Evolutionary conservation across 164 flowering plant species (phyloP).

Genomic region (Magnolia sinica): DNA sequence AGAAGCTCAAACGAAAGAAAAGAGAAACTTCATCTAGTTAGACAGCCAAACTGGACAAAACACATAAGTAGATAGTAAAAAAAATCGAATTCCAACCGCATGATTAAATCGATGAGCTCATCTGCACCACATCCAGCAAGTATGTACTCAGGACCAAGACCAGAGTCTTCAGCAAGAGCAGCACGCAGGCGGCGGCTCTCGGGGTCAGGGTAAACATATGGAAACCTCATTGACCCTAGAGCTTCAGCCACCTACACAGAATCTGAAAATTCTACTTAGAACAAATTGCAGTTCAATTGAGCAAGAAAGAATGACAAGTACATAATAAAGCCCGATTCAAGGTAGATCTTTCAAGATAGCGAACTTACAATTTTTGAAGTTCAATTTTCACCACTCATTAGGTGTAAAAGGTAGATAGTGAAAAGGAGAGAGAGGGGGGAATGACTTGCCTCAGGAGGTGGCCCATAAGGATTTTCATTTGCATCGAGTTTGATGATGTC

Average conservation of each 20-base stretch:
- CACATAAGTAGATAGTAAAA: background rate
- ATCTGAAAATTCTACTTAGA: conserved; percentile 29
- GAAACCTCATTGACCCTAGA: conserved; percentile 75
- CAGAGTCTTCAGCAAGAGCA: conserved; percentile 94
- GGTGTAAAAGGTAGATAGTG: background rate
- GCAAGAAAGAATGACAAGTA: background rate
- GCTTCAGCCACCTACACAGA: conserved; percentile 80
- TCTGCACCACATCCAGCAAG: conserved; percentile 99
- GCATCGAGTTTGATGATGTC: conserved; percentile 96
- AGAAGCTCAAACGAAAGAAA: conserved; percentile 5
- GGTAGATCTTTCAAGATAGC: background rate
- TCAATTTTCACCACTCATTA: no score
- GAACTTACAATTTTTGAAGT: no score
- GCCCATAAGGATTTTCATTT: conserved; percentile 99
- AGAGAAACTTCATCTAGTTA: background rate
- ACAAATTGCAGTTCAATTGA: conserved; percentile 7
- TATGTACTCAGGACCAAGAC: conserved; percentile 81
- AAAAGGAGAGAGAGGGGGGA: background rate
- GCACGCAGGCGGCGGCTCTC: conserved; percentile 83
- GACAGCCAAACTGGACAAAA: background rate
- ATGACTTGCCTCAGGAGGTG: conserved; percentile 95
- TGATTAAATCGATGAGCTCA: conserved; percentile 93
- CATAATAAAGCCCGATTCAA: background rate
- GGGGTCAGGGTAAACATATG: conserved; percentile 93
- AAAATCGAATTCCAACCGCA: conserved; percentile 51